Conservation (phyloP, 805 yeast genomes). For the Candida adriatica region DNA sequence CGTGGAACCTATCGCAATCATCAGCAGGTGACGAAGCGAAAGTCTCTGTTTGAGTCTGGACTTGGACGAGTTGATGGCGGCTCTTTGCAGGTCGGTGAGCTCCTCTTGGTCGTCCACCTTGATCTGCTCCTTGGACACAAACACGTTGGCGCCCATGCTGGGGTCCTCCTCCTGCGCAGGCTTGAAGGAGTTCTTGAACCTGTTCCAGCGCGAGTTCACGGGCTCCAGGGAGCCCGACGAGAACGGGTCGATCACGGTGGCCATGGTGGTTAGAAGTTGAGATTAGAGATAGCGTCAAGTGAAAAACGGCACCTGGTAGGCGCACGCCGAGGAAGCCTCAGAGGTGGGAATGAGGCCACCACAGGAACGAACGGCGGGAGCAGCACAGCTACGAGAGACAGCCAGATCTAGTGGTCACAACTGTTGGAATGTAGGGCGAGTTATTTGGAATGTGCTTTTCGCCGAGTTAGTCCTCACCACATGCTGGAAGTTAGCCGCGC, state of each 20-base stretch:
- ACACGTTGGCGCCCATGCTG: constrained; percentile 6
- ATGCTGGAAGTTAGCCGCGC: too few species aligned
- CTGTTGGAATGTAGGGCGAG: too few species aligned
- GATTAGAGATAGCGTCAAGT: too few species aligned
- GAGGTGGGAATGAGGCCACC: too few species aligned
- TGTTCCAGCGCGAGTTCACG: constrained; percentile 9
- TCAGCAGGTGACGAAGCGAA: constrained; percentile 54
- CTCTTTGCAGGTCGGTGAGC: constrained; percentile 11
- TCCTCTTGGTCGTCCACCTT: constrained; percentile 5
- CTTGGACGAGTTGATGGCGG: constrained; percentile 27
- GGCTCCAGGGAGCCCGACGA: constrained; percentile 7
- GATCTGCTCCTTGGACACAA: constrained; percentile 9
- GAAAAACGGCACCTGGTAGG: too few species aligned
- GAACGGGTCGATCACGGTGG: constrained; percentile 10
- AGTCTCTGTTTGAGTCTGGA: constrained; percentile 21
- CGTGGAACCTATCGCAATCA: constrained; percentile 82
- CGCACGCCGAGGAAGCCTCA: too few species aligned
- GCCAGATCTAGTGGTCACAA: too few species aligned
- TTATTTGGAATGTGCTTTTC: too few species aligned
- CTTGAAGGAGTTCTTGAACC: constrained; percentile 13
- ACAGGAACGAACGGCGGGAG: too few species aligned
- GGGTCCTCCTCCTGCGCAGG: constrained; percentile 13
- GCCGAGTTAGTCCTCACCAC: too few species aligned
- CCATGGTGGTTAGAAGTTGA: too few species aligned
- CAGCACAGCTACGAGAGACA: too few species aligned